phyloP scores from a whole-genome alignment of 371 early-diverging fungal genomes.

The Mucor lusitanicus region DNA sequence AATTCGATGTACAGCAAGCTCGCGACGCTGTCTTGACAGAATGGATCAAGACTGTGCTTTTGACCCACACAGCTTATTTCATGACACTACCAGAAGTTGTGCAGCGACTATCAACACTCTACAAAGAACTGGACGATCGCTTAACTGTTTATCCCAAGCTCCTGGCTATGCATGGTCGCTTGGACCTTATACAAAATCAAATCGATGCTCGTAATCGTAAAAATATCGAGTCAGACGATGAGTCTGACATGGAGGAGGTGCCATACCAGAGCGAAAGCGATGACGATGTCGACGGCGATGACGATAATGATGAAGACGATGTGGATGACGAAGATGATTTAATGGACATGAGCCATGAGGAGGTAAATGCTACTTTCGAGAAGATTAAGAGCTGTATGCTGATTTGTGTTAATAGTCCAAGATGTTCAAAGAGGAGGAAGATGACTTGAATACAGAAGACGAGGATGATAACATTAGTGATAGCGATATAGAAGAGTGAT shows the following conservation, averaged over 20 bases:
- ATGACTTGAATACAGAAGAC: constrained; percentile 12
- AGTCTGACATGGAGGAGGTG: constrained; percentile 29
- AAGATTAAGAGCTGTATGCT: background rate
- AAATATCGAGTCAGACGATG: constrained; percentile 42
- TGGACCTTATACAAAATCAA: constrained; percentile 72
- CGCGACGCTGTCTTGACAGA: constrained; percentile 43
- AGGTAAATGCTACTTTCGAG: background rate
- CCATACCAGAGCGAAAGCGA: constrained; percentile 45
- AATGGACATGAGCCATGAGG: constrained; percentile 21
- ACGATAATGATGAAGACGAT: constrained; percentile 48
- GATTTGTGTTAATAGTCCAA: background rate
- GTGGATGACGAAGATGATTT: constrained; percentile 28
- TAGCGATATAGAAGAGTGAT: constrained; percentile 27
- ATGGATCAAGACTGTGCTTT: constrained; percentile 72
- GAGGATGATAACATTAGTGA: constrained; percentile 22
- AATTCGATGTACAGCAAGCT: constrained; percentile 21
- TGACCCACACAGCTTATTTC: constrained; percentile 68
- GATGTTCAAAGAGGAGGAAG: constrained; percentile 32
- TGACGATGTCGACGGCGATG: constrained; percentile 43
- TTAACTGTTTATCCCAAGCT: constrained; percentile 57
- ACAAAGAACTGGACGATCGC: constrained; percentile 63
- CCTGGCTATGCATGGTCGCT: constrained; percentile 65
- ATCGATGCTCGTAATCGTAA: constrained; percentile 54
- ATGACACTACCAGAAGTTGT: constrained; percentile 63
- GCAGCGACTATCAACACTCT: constrained; percentile 56